These are phyloP conservation scores for Furcasterigmium sp. DNA, from an alignment of 2,329 filamentous ascomycete genomes.

Conservation along the genomic window DNA sequence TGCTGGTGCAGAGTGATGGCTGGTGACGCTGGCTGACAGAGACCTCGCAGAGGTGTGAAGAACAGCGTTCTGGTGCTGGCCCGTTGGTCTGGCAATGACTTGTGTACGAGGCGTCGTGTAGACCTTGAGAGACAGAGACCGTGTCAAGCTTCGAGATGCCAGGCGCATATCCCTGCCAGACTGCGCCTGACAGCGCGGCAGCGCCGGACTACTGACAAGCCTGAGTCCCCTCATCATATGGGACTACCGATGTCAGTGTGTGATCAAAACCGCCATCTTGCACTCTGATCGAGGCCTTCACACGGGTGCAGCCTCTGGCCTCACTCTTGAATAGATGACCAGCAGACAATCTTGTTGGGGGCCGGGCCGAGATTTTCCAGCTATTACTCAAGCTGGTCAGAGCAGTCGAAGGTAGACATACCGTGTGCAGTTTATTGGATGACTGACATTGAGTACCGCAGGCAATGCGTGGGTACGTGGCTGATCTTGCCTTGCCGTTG, in stretches of 20 bases:
- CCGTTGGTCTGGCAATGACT: neutral
- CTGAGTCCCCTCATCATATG: neutral
- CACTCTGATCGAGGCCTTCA: too few species aligned
- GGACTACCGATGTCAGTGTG: neutral
- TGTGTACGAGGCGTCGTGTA: slow-evolving; percentile 1
- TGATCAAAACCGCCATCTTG: too few species aligned
- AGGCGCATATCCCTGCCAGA: neutral
- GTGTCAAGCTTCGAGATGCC: neutral
- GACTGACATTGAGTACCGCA: too few species aligned
- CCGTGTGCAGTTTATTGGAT: too few species aligned
- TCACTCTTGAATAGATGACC: too few species aligned
- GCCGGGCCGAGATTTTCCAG: too few species aligned
- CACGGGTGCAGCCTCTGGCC: too few species aligned
- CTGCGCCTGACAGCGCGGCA: neutral
- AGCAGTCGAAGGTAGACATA: too few species aligned
- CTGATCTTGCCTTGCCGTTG: too few species aligned
- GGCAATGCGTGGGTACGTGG: too few species aligned
- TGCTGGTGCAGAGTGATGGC: neutral
- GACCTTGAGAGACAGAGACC: neutral
- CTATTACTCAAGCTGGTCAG: too few species aligned
- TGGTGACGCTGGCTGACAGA: slow-evolving; percentile 5
- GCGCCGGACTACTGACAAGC: neutral
- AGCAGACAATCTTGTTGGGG: too few species aligned
- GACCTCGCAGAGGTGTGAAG: slow-evolving; percentile 8
- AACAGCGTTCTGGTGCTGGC: neutral